Percentiles rank a stretch among this genome's conserved stretches.
Conservation (phyloP, 768 basidiomycete genomes). For the Tulasnella sp. region DNA sequence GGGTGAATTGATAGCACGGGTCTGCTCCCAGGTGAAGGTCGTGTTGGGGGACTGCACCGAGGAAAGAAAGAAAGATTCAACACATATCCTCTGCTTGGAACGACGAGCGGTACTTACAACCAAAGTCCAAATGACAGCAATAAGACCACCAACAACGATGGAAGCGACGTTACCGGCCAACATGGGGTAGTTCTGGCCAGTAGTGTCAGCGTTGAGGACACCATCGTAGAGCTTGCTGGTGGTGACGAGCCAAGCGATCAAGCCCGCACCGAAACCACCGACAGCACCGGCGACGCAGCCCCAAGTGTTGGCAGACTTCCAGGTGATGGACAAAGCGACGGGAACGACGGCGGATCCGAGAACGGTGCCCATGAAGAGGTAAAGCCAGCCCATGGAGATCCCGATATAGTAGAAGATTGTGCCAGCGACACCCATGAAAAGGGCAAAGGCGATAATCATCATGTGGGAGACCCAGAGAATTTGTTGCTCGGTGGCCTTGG, state of each 20-base stretch:
- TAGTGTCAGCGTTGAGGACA: constrained; percentile 53
- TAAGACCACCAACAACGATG: constrained; percentile 70
- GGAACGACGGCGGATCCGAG: constrained; percentile 81
- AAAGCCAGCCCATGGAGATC: constrained; percentile 90
- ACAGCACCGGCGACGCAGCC: constrained; percentile 74
- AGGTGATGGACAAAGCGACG: constrained; percentile 77
- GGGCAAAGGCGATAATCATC: constrained; percentile 59
- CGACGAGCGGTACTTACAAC: constrained; percentile 40
- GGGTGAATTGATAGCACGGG: constrained; percentile 63
- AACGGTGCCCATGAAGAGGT: constrained; percentile 67
- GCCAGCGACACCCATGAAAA: constrained; percentile 77
- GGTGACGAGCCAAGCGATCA: constrained; percentile 80
- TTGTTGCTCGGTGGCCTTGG: constrained; percentile 64
- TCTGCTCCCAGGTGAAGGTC: constrained; percentile 65
- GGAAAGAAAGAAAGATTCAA: not conserved
- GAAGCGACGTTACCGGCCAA: constrained; percentile 84
- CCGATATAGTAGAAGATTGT: constrained; percentile 85
- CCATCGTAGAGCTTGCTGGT: constrained; percentile 62
- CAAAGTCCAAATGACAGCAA: constrained; percentile 56
- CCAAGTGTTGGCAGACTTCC: constrained; percentile 77
- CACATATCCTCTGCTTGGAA: not conserved
- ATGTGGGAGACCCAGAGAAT: constrained; percentile 60
- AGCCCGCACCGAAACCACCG: constrained; percentile 56
- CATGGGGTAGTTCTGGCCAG: constrained; percentile 49
- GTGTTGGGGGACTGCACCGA: constrained; percentile 70